Evolutionary conservation across 2,329 filamentous ascomycete species (phyloP).

Genomic region (Talaromyces sp.): DNA sequence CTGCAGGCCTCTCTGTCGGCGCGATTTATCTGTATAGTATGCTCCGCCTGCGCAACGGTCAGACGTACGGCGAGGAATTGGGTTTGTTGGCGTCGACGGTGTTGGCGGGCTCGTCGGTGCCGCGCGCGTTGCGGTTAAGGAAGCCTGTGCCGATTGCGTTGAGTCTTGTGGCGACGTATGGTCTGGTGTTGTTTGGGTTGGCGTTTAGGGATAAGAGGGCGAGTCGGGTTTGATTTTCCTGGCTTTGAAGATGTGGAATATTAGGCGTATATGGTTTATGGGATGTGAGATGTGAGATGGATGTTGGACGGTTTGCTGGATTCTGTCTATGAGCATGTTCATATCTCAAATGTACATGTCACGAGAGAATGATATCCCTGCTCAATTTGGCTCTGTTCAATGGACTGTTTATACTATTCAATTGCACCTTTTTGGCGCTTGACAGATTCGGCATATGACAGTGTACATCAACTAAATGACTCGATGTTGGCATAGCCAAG

Average conservation of each 20-base stretch:
- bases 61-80: slow-evolving; percentile 79
- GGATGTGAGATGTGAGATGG: not conserved
- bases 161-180: slow-evolving; percentile 72
- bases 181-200: slow-evolving; percentile 71
- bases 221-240: not conserved
- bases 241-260: not conserved
- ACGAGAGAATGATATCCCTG: not conserved
- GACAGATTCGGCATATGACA: not conserved
- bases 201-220: slow-evolving; percentile 46
- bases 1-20: slow-evolving; percentile 79
- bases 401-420: not conserved
- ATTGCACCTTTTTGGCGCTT: not conserved
- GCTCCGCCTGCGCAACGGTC: slow-evolving; percentile 67
- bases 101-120: slow-evolving; percentile 76
- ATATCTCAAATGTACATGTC: not conserved
- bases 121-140: slow-evolving; percentile 71
- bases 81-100: slow-evolving; percentile 83
- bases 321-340: too few relatives aligned
- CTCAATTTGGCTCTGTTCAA: not conserved
- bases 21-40: slow-evolving; percentile 71
- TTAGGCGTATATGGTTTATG: not conserved
- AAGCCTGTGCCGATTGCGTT: slow-evolving; percentile 82
- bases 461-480: not conserved
- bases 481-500: not conserved
- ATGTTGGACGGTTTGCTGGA: slow-evolving; percentile 6